These are phyloP conservation scores for Amyloporia xantha DNA, from an alignment of 768 basidiomycete genomes.

Conservation along the genomic window DNA sequence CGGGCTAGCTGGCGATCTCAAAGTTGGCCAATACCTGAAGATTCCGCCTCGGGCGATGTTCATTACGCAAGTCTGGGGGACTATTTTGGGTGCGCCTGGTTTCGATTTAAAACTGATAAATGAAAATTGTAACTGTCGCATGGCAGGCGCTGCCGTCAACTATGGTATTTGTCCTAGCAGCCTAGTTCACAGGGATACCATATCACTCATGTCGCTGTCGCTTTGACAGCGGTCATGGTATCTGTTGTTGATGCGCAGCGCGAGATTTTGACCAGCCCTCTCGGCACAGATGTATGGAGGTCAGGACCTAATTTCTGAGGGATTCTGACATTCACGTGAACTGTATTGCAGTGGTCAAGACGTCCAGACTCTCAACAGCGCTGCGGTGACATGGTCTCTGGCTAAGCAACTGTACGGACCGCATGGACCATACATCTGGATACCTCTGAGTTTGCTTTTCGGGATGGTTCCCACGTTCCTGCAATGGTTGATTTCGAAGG, in stretches of 20 bases:
- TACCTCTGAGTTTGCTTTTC: constrained; percentile 47
- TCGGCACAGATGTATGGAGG: constrained; percentile 55
- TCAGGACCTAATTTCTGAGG: background rate
- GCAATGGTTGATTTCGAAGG: constrained; percentile 50
- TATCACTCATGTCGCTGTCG: background rate
- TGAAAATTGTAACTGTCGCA: background rate
- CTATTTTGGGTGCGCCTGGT: constrained; percentile 38
- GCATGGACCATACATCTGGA: constrained; percentile 47
- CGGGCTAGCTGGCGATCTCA: constrained; percentile 46
- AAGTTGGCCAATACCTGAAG: constrained; percentile 54
- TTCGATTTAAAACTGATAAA: background rate
- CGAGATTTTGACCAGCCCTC: constrained; percentile 42
- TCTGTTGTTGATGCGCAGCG: constrained; percentile 47
- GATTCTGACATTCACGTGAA: background rate
- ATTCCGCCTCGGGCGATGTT: constrained; percentile 65
- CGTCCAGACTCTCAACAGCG: constrained; percentile 47
- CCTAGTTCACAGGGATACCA: too few relatives aligned
- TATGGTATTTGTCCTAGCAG: constrained; percentile 22
- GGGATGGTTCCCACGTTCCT: constrained; percentile 46
- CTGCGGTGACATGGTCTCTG: constrained; percentile 59
- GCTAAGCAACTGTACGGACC: constrained; percentile 51
- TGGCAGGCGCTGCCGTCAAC: constrained; percentile 27
- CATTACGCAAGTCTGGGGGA: constrained; percentile 59
- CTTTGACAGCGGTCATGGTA: constrained; percentile 50
- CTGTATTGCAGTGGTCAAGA: constrained; percentile 35